Percentiles rank a stretch among this genome's conserved stretches.
phyloP scores from a whole-genome alignment of 176 grass and related monocot species.

The Coix lacrymajobi region DNA sequence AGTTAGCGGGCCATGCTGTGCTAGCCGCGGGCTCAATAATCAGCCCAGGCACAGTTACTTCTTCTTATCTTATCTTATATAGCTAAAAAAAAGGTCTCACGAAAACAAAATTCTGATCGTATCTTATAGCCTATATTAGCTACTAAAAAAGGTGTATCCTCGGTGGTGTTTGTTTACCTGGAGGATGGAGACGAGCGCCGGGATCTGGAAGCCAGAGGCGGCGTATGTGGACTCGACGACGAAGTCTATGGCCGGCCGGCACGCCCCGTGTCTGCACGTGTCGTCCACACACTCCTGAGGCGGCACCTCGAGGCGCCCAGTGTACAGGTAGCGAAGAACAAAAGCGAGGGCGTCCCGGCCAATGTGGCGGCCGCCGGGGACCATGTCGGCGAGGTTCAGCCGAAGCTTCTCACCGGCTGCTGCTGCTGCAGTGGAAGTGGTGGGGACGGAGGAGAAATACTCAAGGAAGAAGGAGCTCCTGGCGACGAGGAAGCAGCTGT shows the following conservation, averaged over 20 bases:
- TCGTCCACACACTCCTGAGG: slow-evolving; percentile 38
- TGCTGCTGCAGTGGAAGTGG: too few relatives aligned
- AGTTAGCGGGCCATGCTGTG: too few relatives aligned
- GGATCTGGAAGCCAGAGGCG: slow-evolving; percentile 47
- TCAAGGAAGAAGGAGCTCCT: slow-evolving; percentile 46
- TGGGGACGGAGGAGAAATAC: slow-evolving; percentile 26
- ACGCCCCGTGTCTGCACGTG: slow-evolving; percentile 33
- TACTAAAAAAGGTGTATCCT: too few relatives aligned
- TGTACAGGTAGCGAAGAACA: slow-evolving; percentile 54
- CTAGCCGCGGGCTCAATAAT: too few relatives aligned
- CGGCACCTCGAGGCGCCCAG: slow-evolving; percentile 31
- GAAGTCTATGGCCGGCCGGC: slow-evolving; percentile 56
- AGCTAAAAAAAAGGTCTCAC: too few relatives aligned
- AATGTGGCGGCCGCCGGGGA: slow-evolving; percentile 30
- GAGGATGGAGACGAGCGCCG: slow-evolving; percentile 42
- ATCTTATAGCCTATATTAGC: too few relatives aligned
- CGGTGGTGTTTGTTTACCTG: too few relatives aligned
- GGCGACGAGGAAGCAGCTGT: slow-evolving; percentile 59
- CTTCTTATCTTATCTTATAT: too few relatives aligned
- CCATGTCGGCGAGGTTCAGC: slow-evolving; percentile 30
- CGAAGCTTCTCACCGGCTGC: slow-evolving; percentile 19
- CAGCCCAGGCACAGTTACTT: too few relatives aligned
- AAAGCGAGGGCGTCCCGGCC: slow-evolving; percentile 41
- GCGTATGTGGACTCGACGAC: slow-evolving; percentile 46
- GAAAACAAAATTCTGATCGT: too few relatives aligned